Evolutionary conservation across 2,329 filamentous ascomycete species (phyloP), one percentile per base, ranked within the genome.

Genomic region (Pseudophaeomoniella oleicola): DNA sequence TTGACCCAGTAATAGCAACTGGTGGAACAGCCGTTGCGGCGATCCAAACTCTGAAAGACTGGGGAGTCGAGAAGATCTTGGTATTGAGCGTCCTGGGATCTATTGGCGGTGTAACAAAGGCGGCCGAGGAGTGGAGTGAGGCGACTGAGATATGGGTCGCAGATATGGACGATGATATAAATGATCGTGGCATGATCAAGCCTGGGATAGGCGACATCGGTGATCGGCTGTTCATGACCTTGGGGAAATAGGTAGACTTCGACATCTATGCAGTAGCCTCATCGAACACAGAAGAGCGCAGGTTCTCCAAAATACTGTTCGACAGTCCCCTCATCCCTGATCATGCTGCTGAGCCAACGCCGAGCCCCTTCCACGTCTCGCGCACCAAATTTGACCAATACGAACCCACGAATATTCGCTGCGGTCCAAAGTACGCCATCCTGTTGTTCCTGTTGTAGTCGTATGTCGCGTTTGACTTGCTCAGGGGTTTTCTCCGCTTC

Each of bases 1-100:
- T 94, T 34, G 88, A 96, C 54, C 90, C 88, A 3, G 75, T 96
- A 47, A 92, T 96, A 52, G 90, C 88, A 1, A 96, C 90, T 0
- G 88, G 88, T 27, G 85, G 84, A 1, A 96, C 88, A 2, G 83
- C 83, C 40, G 79, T 76, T 18, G 88, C 88, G 0, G 88, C 88
- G 4, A 92, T 96, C 52, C 81, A 90, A 52, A 86, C 84, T 1
- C 65, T 96, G 40, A 72, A 71, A 37, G 87, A 96, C 53, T 96
- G 88, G 87, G 88, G 88, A 17, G 84, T 86, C n/a, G 70, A 79
- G 60, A 70, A 72, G 41, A 76, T 96, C 38, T 62, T 94, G 30
- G 73, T 94, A 30, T 61, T 93, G 17, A 72, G 74, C 32, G 72
- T 96, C 16, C 56, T 94, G 17, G 85, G 75, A 1, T 84, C 83